Base-by-base conservation (phyloP, 2,329 filamentous ascomycete genomes). In the Trichoderma guizhouense region DNA sequence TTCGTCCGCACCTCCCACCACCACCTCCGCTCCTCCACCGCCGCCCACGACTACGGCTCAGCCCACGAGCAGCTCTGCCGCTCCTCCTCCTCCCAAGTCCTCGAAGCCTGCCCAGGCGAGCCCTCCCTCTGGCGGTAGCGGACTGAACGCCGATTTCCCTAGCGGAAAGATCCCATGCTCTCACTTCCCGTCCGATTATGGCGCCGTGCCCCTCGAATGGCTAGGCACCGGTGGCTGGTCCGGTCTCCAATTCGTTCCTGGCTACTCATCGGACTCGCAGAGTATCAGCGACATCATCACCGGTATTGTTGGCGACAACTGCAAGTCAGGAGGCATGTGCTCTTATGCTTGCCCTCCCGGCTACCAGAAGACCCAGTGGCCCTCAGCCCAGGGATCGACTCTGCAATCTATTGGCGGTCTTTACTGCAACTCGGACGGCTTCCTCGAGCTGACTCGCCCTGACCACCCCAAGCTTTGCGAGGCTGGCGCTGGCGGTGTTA, bases 301-400 rank as follows among this genome's bases (percentile, higher is more conserved):
- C 53, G 89, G 87, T 30, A 82, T 90, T 61, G 84, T 84, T 21
- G 92, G 91, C 18, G 82, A 88, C 18, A 82, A 82, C 73, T 95
- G 93, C 83, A 80, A 77, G 9, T 77, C 85, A 11, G 91, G 90
- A 63, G 83, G 86, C 72, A 94, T 95, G 86, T 98, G 95, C 87
- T 97, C 95, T 2, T 98, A 98, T 79, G 91, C 93, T 71, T 99
- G 96, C 86, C 92, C 93, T n/a, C 83, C 90, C 32, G 95, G 95
- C 60, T 97, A 96, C 83, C 90, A 96, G 82, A 98, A 98, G 88
- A 88, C 92, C 3, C 95, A 98, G 80, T 98, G 94, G 92, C 94
- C 96, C 61, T 76, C 79, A 12, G 82, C 87, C 39, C 96, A 98
- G 85, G 96, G 95, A 71, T 79, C 85, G 47, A 93, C 90, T 66